Evolutionary conservation across 1,284 basidiomycete species (phyloP).

Genomic region (Moesziomyces sp.): DNA sequence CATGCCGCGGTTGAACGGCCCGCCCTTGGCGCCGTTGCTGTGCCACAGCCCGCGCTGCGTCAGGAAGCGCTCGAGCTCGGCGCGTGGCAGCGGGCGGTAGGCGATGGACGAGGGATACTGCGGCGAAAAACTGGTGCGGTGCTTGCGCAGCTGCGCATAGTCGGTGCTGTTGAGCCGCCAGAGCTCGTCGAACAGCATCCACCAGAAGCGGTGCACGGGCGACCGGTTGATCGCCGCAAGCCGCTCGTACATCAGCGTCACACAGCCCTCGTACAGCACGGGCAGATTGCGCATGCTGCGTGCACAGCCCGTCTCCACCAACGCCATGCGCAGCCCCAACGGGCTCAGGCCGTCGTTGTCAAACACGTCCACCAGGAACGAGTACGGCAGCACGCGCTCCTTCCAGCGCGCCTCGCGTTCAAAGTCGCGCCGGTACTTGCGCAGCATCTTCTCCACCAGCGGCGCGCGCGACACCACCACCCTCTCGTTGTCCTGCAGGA

Average conservation of each 20-base stretch:
- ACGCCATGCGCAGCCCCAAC: constrained; percentile 69
- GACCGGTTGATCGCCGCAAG: constrained; percentile 73
- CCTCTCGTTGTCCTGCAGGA: constrained; percentile 75
- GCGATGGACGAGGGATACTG: constrained; percentile 79
- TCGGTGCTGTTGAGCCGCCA: constrained; percentile 51
- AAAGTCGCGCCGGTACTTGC: constrained; percentile 73
- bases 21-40: constrained; percentile 70
- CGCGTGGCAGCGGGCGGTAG: constrained; percentile 78
- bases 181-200: constrained; percentile 78
- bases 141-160: constrained; percentile 74
- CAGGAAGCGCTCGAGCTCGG: constrained; percentile 76
- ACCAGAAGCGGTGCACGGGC: constrained; percentile 80
- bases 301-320: constrained; percentile 72
- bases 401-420: constrained; percentile 74
- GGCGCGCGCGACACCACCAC: constrained; percentile 72
- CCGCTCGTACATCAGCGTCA: constrained; percentile 75
- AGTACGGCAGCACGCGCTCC: constrained; percentile 74
- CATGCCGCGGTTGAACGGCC: constrained; percentile 76
- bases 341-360: constrained; percentile 45
- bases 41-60: constrained; percentile 75
- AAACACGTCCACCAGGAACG: constrained; percentile 75
- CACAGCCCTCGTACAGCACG: constrained; percentile 71
- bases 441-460: constrained; percentile 72
- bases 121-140: constrained; percentile 76
- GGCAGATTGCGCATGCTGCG: constrained; percentile 74